Conservation (phyloP, 2,329 filamentous ascomycete species). For the Sclerotinia nivalis region DNA sequence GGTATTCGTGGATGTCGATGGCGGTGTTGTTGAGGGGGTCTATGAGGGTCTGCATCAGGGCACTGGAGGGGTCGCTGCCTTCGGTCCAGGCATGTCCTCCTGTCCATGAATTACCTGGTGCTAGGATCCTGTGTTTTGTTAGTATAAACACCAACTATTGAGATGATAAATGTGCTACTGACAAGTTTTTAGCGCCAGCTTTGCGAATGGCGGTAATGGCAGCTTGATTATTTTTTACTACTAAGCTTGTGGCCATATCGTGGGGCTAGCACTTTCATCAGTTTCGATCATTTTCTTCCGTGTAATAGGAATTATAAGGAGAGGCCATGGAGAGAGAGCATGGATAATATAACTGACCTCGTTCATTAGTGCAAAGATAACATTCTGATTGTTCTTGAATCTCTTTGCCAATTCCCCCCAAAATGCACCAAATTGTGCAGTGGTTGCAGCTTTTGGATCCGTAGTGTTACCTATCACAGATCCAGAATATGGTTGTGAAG, state of each 20-base stretch:
- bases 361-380: constrained; percentile 53
- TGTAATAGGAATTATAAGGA: not conserved
- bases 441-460: constrained; percentile 49
- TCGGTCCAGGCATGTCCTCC: constrained; percentile 51
- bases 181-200: constrained; percentile 48
- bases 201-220: constrained; percentile 49
- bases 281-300: not conserved
- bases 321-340: not conserved
- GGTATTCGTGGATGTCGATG: constrained; percentile 54
- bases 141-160: not conserved
- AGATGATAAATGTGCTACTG: not conserved
- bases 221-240: constrained; percentile 51
- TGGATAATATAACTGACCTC: constrained; percentile 27
- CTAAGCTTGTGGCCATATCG: constrained; percentile 49
- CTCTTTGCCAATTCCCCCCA: constrained; percentile 51
- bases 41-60: constrained; percentile 46
- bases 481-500: constrained; percentile 49
- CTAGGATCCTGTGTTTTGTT: constrained; percentile 43
- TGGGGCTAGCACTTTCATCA: constrained; percentile 43
- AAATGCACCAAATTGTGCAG: constrained; percentile 50
- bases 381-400: constrained; percentile 49
- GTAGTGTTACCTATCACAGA: constrained; percentile 51
- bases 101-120: constrained; percentile 52
- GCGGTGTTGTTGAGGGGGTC: constrained; percentile 52
- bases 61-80: constrained; percentile 44